Conservation (phyloP, 192 early-diverging fungal genomes). For the Dispira parvispora region DNA sequence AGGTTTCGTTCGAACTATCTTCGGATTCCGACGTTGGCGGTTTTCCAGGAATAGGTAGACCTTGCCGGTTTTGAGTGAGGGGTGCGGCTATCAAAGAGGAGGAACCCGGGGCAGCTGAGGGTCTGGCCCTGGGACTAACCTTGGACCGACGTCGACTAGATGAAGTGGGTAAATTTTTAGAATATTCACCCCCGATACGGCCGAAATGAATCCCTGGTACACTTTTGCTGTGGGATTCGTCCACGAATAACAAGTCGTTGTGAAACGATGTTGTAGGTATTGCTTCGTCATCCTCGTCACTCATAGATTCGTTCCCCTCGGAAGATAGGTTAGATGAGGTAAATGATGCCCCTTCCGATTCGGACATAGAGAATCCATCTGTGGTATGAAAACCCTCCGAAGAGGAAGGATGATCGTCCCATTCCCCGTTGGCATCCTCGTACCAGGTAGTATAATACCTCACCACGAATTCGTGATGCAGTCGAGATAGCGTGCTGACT, state of each 20-base stretch:
- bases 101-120: no score
- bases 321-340: no score
- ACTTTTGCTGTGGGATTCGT: conserved; percentile 6
- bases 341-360: no score
- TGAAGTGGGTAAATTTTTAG: no score
- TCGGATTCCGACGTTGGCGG: no score
- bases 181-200: conserved; percentile 12
- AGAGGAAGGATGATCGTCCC: conserved; percentile 18
- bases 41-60: no score
- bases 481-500: conserved; percentile 72
- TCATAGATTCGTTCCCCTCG: neutral
- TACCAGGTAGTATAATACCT: conserved; percentile 85
- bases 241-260: conserved; percentile 8
- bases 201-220: conserved; percentile 8
- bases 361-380: no score
- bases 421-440: conserved; percentile 37
- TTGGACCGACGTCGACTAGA: no score
- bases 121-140: no score
- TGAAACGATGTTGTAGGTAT: neutral
- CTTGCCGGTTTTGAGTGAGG: no score
- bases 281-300: neutral
- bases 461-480: conserved; percentile 82
- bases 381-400: conserved; percentile 3
- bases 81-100: no score
- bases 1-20: no score